phyloP scores from a whole-genome alignment of 202 grass and related monocot species.

The Brachypodium distachyon region DNA sequence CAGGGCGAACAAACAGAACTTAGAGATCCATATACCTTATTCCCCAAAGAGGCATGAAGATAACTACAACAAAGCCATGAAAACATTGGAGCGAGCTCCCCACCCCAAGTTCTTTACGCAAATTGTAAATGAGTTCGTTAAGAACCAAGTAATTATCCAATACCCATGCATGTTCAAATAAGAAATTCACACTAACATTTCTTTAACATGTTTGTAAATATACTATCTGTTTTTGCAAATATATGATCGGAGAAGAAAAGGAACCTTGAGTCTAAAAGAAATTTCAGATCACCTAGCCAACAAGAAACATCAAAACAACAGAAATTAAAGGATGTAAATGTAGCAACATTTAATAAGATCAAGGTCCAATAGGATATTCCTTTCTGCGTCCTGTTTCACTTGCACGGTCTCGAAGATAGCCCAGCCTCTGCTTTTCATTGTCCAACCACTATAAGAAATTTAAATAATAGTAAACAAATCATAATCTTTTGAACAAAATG shows the following conservation, averaged over 20 bases:
- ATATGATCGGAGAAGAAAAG: neutral
- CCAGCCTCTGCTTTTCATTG: conserved; percentile 76
- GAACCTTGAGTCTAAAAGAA: neutral
- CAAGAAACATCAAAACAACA: neutral
- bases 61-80: neutral
- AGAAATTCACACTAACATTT: neutral
- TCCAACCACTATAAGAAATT: conserved; percentile 58
- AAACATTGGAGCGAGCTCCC: neutral
- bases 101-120: neutral
- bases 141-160: conserved; percentile 11
- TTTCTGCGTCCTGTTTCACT: conserved; percentile 97
- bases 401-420: conserved; percentile 95
- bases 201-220: neutral
- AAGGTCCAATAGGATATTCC: conserved; percentile 82
- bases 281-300: neutral
- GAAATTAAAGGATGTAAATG: neutral
- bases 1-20: neutral
- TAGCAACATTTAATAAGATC: conserved; percentile 5
- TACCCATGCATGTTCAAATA: neutral
- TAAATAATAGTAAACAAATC: conserved; percentile 6
- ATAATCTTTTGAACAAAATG: conserved; percentile 3
- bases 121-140: neutral
- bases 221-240: neutral
- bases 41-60: neutral
- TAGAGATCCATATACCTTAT: neutral